Conservation (phyloP, 2,329 filamentous ascomycete species). For the Epichloe coenophiala region DNA sequence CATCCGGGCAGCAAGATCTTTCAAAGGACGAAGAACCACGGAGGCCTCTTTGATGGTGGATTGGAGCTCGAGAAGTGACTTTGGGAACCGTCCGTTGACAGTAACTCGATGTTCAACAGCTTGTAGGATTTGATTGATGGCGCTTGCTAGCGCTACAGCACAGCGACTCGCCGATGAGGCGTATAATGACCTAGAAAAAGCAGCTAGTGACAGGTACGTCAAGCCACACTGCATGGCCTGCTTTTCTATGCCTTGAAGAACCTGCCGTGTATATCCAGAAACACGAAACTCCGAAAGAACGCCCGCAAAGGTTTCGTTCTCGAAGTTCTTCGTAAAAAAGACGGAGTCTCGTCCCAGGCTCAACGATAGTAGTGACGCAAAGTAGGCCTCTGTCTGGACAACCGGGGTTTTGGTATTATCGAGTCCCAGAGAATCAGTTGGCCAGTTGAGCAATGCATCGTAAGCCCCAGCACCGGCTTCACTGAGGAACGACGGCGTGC, state of each 20-base stretch:
- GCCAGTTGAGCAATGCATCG: slow-evolving; percentile 43
- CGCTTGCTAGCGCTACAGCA: slow-evolving; percentile 38
- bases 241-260: slow-evolving; percentile 31
- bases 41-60: slow-evolving; percentile 32
- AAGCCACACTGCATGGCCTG: slow-evolving; percentile 35
- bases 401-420: slow-evolving; percentile 26
- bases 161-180: slow-evolving; percentile 29
- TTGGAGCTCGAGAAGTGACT: slow-evolving; percentile 41
- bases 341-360: slow-evolving; percentile 59
- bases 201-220: slow-evolving; percentile 29
- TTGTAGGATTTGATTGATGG: slow-evolving; percentile 32
- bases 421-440: slow-evolving; percentile 25
- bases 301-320: slow-evolving; percentile 37
- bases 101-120: slow-evolving; percentile 37
- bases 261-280: slow-evolving; percentile 40
- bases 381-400: slow-evolving; percentile 35
- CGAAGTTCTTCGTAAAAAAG: slow-evolving; percentile 54
- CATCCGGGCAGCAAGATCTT: slow-evolving; percentile 34
- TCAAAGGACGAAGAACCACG: slow-evolving; percentile 37
- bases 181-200: slow-evolving; percentile 34
- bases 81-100: slow-evolving; percentile 24
- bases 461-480: slow-evolving; percentile 55
- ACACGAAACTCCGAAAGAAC: slow-evolving; percentile 33
- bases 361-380: slow-evolving; percentile 48
- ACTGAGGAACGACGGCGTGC: slow-evolving; percentile 44